These are phyloP conservation scores for Mycena vulgaris DNA, from an alignment of 768 basidiomycete species.

Conservation along the genomic window DNA sequence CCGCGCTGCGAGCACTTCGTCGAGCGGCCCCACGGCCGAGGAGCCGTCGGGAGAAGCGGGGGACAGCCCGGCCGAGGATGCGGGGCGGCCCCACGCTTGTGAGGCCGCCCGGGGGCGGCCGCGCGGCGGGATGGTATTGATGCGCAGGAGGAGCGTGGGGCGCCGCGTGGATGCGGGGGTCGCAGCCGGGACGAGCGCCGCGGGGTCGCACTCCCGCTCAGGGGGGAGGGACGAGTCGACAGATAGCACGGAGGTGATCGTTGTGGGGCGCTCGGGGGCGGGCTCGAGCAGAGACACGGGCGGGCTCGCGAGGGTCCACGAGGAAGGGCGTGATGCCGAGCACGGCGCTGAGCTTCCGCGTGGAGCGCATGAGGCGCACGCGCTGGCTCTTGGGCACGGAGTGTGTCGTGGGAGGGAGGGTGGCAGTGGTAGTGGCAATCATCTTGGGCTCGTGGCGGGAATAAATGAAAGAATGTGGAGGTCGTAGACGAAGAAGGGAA, in stretches of 20 bases:
- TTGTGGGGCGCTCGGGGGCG: neutral
- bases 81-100: conserved; percentile 29
- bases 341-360: conserved; percentile 33
- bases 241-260: conserved; percentile 11
- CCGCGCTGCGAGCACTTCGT: conserved; percentile 8
- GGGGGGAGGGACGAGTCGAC: neutral
- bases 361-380: conserved; percentile 37
- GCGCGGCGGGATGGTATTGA: conserved; percentile 12
- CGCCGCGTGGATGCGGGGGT: neutral
- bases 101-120: conserved; percentile 7
- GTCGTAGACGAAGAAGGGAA: neutral
- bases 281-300: neutral
- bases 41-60: neutral
- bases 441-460: conserved; percentile 4
- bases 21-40: neutral
- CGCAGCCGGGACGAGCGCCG: conserved; percentile 4
- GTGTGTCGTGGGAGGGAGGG: conserved; percentile 31
- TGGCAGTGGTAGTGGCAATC: neutral
- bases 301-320: conserved; percentile 13
- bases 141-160: conserved; percentile 32
- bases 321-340: conserved; percentile 33
- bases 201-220: neutral
- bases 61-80: neutral
- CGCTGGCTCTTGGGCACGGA: conserved; percentile 28
- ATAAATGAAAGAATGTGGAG: neutral